Evolutionary conservation across 176 grass and related monocot genomes (phyloP), one percentile per base, ranked within the genome.

Genomic region (Areca catechu): DNA sequence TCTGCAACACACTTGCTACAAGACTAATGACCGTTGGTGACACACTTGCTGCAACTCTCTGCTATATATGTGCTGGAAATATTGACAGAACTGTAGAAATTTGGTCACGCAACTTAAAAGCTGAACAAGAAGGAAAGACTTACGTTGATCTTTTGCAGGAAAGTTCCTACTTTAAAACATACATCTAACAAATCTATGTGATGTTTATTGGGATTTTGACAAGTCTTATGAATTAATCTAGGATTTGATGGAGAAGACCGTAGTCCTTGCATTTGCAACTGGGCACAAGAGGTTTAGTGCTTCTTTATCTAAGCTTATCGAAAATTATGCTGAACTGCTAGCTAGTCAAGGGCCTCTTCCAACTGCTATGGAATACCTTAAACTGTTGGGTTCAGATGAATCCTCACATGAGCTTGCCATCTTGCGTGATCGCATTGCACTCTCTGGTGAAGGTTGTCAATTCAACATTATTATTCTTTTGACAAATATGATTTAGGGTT

Each of bases 201-300:
- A 29, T 29, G 27, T 29, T 29, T 29, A 29, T 6, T 29, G 27
- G 27, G 27, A 29, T 29, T 6, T 29, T 29, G 27, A 29, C 27
- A 29, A 6, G 27, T 29, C 27, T 29, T 5, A 6, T 29, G 5
- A 29, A 29, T 29, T 29, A 2, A 54, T 68, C 74, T 80, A 93
- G 94, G 94, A 98, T 85, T 89, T 98, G 71, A 98, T 98, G 87
- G 94, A 98, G 61, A 98, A 98, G 84, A 98, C 88, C n/a, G 89
- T 98, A 20, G 85, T 86, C 61, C 82, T 98, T 3, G 81, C 84
- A 25, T 75, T 98, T 77, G 94, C 78, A 21, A 98, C 94, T n/a
- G 94, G 84, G 18, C 84, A 92, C 76, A 98, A 93, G 52, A 84
- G 78, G 43, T 89, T 98, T 64, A 92, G 84, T 4, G 19, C 84